Conservation (phyloP, 306 rosid species). For the Malus orientalis region DNA sequence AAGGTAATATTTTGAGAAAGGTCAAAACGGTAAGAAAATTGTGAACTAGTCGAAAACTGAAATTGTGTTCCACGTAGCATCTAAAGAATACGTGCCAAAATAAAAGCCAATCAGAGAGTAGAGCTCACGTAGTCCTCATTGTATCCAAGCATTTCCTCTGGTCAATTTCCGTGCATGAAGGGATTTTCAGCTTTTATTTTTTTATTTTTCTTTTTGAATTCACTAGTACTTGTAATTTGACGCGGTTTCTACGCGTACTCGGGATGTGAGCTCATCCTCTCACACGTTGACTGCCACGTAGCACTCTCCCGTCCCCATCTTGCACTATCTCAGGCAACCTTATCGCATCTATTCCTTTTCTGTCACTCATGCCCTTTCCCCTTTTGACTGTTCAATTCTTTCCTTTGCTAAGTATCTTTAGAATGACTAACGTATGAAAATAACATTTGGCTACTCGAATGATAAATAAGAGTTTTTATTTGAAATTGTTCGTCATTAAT, state of each 20-base stretch:
- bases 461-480: too few relatives aligned
- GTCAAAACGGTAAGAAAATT: not conserved
- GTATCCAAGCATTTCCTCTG: not conserved
- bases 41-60: not conserved
- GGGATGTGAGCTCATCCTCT: not conserved
- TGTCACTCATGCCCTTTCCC: too few relatives aligned
- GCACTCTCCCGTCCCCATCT: not conserved
- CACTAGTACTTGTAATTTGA: not conserved
- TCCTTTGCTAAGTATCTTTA: too few relatives aligned
- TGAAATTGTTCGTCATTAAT: too few relatives aligned
- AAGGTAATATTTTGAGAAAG: too few relatives aligned
- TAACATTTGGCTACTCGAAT: too few relatives aligned
- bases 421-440: too few relatives aligned
- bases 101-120: not conserved
- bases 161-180: not conserved
- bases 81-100: too few relatives aligned
- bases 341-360: too few relatives aligned
- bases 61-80: not conserved
- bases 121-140: not conserved
- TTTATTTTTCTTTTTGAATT: not conserved
- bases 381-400: too few relatives aligned
- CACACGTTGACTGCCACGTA: not conserved
- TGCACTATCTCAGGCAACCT: too few relatives aligned
- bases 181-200: not conserved
- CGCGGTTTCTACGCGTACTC: slow-evolving; percentile 2